phyloP scores from a whole-genome alignment of 2,329 filamentous ascomycete species.

The Bimuria novae-zelandiae region DNA sequence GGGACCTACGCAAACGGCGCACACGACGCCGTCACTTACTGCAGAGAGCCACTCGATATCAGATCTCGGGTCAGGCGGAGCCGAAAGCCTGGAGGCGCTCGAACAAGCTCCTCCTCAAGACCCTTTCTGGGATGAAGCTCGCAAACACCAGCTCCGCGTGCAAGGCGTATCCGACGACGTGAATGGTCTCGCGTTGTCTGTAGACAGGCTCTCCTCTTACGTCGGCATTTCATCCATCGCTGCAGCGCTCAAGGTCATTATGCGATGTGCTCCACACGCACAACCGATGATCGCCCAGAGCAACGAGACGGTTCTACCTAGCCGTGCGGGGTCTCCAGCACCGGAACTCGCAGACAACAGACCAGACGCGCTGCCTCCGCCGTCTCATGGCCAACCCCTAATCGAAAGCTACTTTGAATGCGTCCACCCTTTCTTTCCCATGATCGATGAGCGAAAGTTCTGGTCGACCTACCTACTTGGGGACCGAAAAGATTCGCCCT shows the following conservation, averaged over 20 bases:
- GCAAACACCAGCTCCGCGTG: constrained; percentile 48
- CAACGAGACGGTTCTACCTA: constrained; percentile 43
- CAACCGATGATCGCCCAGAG: constrained; percentile 53
- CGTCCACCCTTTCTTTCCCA: constrained; percentile 72
- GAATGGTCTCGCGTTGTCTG: constrained; percentile 67
- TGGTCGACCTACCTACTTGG: constrained; percentile 67
- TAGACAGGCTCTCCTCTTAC: constrained; percentile 68
- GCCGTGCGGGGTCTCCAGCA: constrained; percentile 43
- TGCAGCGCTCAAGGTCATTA: constrained; percentile 73
- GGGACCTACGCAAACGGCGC: constrained; percentile 37
- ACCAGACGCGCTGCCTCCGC: constrained; percentile 57
- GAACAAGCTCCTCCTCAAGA: constrained; percentile 72
- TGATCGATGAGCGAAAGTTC: constrained; percentile 74
- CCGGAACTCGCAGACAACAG: constrained; percentile 39
- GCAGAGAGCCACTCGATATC: constrained; percentile 39
- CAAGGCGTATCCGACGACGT: constrained; percentile 69
- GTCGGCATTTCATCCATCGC: constrained; percentile 76
- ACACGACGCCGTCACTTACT: constrained; percentile 39
- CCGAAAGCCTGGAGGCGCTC: constrained; percentile 61
- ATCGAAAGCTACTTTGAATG: constrained; percentile 78
- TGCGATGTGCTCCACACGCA: constrained; percentile 58
- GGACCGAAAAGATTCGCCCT: constrained; percentile 67
- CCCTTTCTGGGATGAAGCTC: constrained; percentile 69
- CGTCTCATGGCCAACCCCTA: constrained; percentile 68
- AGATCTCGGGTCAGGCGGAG: constrained; percentile 52